Evolutionary conservation across 2,329 filamentous ascomycete species (phyloP), one percentile per base, ranked within the genome.

Genomic region (Aspergillus ochraceus): DNA sequence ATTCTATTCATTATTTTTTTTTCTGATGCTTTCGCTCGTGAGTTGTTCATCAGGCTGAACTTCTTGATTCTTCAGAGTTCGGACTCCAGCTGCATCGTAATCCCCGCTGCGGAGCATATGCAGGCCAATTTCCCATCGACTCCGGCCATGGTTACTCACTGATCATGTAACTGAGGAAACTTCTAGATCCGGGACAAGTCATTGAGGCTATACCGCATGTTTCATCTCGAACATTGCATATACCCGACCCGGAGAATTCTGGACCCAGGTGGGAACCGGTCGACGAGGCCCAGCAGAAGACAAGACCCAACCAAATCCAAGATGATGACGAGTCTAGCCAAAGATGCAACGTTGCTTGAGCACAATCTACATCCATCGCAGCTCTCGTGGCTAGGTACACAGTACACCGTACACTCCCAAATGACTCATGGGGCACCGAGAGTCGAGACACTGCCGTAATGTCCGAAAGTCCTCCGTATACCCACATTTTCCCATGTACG

Each of bases 51-150:
- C 50, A 29, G 20, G 29, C 36, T 26, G 56, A 47, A 47, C 39
- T 32, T 58, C 42, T 51, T 29, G 6, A 29, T 29, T 29, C 26
- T 29, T 29, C 26, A 29, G 26, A 29, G 26, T 29, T 29, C 45
- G 19, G 42, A 30, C 55, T 46, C 26, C 11, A n/a, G 26, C 52
- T 53, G 55, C 50, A 58, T 49, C 46, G 46, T 24, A 42, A 19
- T 29, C 24, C 52, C 55, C 55, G 54, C 54, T 49, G 54, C 46
- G 54, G 54, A 55, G 54, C 46, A 55, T 50, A 50, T 55, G 54
- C 54, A 14, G 26, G 46, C 46, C 3, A 14, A 22, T 20, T 47
- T 47, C 9, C 20, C 45, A 47, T 47, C 20, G n/a, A 3, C 45
- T 47, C 45, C 8, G 20, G 10, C 11, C 9, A 24, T 20, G 8